These are phyloP conservation scores for Solanum pimpinellifolium DNA, from an alignment of 257 asterid species.

Conservation along the genomic window DNA sequence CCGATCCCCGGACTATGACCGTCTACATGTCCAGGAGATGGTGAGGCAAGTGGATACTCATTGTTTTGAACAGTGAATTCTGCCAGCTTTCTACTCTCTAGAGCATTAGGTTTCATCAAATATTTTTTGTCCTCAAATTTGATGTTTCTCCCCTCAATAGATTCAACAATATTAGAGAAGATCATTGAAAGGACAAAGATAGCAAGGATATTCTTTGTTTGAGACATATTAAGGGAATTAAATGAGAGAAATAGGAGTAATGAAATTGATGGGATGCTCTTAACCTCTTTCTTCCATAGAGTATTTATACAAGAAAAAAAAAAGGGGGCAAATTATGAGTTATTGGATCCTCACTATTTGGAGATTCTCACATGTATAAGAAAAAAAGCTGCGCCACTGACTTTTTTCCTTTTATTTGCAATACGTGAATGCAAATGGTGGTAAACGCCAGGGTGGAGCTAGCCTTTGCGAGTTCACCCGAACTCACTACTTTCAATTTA, in stretches of 20 bases:
- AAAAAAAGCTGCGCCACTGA: neutral
- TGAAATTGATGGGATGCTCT: slow-evolving; percentile 5
- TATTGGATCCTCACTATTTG: slow-evolving; percentile 19
- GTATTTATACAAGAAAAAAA: slow-evolving; percentile 25
- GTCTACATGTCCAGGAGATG: slow-evolving; percentile 3
- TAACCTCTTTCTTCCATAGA: neutral
- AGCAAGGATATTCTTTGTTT: slow-evolving; percentile 6
- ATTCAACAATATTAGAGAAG: slow-evolving; percentile 14
- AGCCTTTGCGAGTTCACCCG: no score
- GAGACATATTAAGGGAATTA: slow-evolving; percentile 19
- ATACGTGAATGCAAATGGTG: neutral
- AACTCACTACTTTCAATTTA: no score
- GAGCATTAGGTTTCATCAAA: neutral
- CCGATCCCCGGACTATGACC: slow-evolving; percentile 33
- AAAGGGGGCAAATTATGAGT: neutral
- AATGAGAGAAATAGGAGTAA: neutral
- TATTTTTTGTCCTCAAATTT: slow-evolving; percentile 3
- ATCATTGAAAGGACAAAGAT: slow-evolving; percentile 21
- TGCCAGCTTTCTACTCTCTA: neutral
- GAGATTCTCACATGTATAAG: slow-evolving; percentile 16
- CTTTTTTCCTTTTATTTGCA: neutral
- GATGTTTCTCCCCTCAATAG: slow-evolving; percentile 28
- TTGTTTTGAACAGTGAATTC: neutral
- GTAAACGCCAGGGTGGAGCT: neutral
- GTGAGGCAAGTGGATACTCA: neutral